Conservation (phyloP, 1,284 basidiomycete genomes). For the Apiotrichum sp. region DNA sequence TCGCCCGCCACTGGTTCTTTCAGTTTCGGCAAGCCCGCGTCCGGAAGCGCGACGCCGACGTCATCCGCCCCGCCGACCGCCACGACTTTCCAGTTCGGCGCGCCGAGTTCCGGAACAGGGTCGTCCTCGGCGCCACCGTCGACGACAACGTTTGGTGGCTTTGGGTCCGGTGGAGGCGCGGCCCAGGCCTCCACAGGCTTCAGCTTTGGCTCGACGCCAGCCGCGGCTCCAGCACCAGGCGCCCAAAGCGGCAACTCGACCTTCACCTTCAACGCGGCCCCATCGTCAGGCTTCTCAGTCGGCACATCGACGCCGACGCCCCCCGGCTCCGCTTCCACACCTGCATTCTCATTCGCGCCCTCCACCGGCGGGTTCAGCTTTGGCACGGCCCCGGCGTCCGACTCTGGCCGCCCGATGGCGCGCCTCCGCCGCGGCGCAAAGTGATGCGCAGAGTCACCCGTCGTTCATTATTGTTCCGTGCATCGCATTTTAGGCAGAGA, state of each 20-base stretch:
- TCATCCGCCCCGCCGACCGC: neutral
- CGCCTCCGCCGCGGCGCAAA: neutral
- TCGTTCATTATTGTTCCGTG: no score
- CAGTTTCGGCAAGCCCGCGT: constrained; percentile 1
- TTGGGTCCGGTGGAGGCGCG: neutral
- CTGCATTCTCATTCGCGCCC: neutral
- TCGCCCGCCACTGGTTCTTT: neutral
- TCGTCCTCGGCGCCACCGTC: neutral
- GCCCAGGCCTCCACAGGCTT: neutral
- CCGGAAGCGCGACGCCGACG: no score
- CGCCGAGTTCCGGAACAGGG: neutral
- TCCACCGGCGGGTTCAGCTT: constrained; percentile 5
- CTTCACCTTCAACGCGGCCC: neutral
- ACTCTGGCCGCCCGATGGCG: neutral
- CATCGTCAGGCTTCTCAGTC: constrained; percentile 1
- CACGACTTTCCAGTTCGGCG: constrained; percentile 1
- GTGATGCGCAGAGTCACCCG: neutral
- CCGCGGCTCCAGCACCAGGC: neutral
- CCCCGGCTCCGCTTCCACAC: neutral
- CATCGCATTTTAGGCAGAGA: no score
- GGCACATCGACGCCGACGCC: neutral
- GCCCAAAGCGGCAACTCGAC: neutral
- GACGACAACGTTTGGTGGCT: constrained; percentile 5
- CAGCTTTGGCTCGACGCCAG: neutral
- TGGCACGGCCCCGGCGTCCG: neutral